These are phyloP conservation scores for Theileria sp. DNA, from an alignment of 169 alveolate species.

Conservation along the genomic window DNA sequence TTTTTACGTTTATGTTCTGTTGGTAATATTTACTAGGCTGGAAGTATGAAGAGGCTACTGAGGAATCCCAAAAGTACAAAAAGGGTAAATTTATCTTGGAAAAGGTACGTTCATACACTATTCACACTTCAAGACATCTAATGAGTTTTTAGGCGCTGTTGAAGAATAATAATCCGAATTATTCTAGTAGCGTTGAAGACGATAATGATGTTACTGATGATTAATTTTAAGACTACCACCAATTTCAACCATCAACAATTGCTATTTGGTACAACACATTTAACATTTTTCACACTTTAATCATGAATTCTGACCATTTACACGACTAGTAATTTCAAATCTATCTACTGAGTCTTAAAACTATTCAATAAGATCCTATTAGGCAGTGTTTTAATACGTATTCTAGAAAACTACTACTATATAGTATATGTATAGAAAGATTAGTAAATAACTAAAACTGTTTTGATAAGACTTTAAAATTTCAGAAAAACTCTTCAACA, in stretches of 20 bases:
- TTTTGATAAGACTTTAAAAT: background rate
- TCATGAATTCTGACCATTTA: background rate
- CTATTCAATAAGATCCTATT: too few species aligned
- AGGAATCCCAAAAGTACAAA: conserved; percentile 80
- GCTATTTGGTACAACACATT: background rate
- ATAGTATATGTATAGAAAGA: background rate
- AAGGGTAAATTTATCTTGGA: conserved; percentile 81
- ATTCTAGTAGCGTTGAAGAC: conserved; percentile 21
- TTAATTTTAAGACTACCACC: background rate
- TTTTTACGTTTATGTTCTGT: background rate
- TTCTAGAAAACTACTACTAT: too few species aligned
- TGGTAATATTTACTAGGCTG: conserved; percentile 62
- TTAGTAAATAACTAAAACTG: background rate
- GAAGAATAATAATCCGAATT: conserved; percentile 27
- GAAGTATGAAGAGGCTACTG: conserved; percentile 79
- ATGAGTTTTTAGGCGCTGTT: conserved; percentile 30
- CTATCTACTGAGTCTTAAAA: background rate
- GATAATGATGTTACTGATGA: conserved; percentile 16
- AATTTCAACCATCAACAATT: background rate
- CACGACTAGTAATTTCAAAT: background rate
- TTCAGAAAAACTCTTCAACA: background rate
- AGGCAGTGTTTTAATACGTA: too few species aligned
- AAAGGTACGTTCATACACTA: conserved; percentile 38
- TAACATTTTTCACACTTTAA: background rate
- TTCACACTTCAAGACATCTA: background rate